These are phyloP conservation scores for Cochlearia excelsa DNA, from an alignment of 345 rosid genomes.

Conservation along the genomic window DNA sequence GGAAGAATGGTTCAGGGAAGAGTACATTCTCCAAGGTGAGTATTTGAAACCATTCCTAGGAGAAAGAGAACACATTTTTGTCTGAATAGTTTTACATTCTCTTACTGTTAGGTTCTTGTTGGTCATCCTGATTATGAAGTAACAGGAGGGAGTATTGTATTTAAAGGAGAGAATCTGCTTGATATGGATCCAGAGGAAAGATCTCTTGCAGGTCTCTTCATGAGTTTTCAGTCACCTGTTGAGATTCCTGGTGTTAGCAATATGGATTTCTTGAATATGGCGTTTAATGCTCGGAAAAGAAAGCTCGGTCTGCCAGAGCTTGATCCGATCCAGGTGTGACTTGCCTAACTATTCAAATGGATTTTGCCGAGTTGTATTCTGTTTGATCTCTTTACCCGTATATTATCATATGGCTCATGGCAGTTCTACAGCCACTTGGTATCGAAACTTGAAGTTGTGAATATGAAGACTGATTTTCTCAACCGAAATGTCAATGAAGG, in stretches of 20 bases:
- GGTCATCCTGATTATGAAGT: slow-evolving; percentile 97
- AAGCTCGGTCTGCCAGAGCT: slow-evolving; percentile 80
- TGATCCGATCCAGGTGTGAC: slow-evolving; percentile 72
- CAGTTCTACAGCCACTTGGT: slow-evolving; percentile 77
- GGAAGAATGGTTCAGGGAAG: slow-evolving; percentile 97
- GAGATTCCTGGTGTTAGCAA: slow-evolving; percentile 96
- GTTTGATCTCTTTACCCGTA: slow-evolving; percentile 12
- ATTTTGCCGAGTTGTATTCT: background rate
- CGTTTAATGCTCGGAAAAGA: slow-evolving; percentile 81
- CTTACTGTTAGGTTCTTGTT: slow-evolving; percentile 66
- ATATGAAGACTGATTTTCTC: slow-evolving; percentile 87
- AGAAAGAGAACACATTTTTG: no score
- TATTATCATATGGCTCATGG: slow-evolving; percentile 33
- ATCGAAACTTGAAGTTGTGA: slow-evolving; percentile 79
- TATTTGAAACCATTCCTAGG: background rate
- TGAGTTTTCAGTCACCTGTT: slow-evolving; percentile 90
- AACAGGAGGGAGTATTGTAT: slow-evolving; percentile 75
- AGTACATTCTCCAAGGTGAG: slow-evolving; percentile 89
- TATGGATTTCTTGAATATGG: slow-evolving; percentile 89
- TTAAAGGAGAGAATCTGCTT: slow-evolving; percentile 75
- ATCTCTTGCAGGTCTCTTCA: slow-evolving; percentile 92
- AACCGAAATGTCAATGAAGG: slow-evolving; percentile 99
- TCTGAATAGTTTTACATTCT: background rate
- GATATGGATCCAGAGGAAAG: slow-evolving; percentile 96
- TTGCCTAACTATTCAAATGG: background rate